Conservation (phyloP, 371 early-diverging fungal species). For the Syncephalastrum racemosum region DNA sequence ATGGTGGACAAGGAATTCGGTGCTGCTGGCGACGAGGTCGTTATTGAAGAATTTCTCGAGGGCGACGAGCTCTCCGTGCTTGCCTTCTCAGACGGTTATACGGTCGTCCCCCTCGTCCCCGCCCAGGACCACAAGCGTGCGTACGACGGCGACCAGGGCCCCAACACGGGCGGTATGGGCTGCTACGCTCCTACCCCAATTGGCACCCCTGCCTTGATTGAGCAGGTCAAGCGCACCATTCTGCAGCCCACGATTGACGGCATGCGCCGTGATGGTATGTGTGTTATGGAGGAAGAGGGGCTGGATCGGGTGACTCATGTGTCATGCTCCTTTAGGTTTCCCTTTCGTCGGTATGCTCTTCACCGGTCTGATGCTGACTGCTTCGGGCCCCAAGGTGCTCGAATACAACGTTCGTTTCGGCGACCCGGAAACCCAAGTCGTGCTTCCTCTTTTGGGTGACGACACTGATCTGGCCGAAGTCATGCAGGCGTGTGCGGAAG, state of each 20-base stretch:
- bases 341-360: slow-evolving; percentile 98
- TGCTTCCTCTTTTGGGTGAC: slow-evolving; percentile 86
- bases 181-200: slow-evolving; percentile 96
- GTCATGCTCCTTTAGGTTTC: slow-evolving; percentile 38
- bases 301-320: no score
- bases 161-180: slow-evolving; percentile 99
- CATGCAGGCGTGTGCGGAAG: slow-evolving; percentile 84
- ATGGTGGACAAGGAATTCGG: slow-evolving; percentile 93
- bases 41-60: slow-evolving; percentile 91
- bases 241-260: slow-evolving; percentile 93
- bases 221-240: slow-evolving; percentile 73
- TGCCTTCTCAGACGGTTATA: slow-evolving; percentile 96
- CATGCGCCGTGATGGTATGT: slow-evolving; percentile 84
- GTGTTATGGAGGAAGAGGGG: no score
- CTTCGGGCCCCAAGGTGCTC: slow-evolving; percentile 86
- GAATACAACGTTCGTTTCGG: slow-evolving; percentile 98
- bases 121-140: slow-evolving; percentile 98
- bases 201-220: slow-evolving; percentile 74
- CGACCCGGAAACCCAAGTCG: slow-evolving; percentile 96
- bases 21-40: slow-evolving; percentile 87
- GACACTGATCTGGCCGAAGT: slow-evolving; percentile 86
- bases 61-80: slow-evolving; percentile 93
- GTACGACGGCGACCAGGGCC: slow-evolving; percentile 90
- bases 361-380: slow-evolving; percentile 95
- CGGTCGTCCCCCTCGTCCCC: slow-evolving; percentile 82